Conservation (phyloP, 2,329 filamentous ascomycete genomes). For the Ascochyta clinopodiicola region DNA sequence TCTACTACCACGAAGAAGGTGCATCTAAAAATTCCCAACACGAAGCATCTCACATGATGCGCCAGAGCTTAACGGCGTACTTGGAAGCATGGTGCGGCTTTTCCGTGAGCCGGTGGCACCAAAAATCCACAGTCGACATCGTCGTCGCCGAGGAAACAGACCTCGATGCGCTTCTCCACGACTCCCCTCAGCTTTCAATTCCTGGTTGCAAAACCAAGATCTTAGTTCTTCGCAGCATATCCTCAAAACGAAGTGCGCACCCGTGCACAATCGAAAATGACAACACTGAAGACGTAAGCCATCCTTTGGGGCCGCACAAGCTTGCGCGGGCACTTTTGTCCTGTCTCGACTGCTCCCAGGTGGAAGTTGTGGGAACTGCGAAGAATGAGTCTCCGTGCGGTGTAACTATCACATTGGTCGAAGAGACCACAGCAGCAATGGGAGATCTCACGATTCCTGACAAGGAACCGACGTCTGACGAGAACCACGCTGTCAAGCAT, state of each 20-base stretch:
- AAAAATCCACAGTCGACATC: not conserved
- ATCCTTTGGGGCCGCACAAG: conserved; percentile 50
- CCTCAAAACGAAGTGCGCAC: not conserved
- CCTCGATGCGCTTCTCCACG: not conserved
- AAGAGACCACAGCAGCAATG: not conserved
- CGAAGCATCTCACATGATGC: conserved; percentile 11
- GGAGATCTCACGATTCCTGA: not conserved
- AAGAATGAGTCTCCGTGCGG: not conserved
- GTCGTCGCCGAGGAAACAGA: conserved; percentile 6
- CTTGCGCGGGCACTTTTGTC: conserved; percentile 45
- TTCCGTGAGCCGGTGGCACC: conserved; percentile 2
- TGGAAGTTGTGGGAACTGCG: not conserved
- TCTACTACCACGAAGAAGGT: not conserved
- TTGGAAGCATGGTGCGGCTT: conserved; percentile 28
- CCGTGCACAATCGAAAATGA: conserved; percentile 9
- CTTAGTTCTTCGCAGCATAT: conserved; percentile 3
- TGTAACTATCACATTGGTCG: not conserved
- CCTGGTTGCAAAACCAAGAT: conserved; percentile 3
- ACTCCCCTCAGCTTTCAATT: not conserved
- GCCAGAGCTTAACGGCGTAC: conserved; percentile 15
- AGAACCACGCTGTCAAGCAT: not conserved
- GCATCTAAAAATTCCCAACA: not conserved
- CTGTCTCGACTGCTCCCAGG: conserved; percentile 28
- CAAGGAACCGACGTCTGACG: not conserved
- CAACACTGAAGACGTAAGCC: conserved; percentile 45